phyloP scores from a whole-genome alignment of 257 asterid genomes.

The Asclepias syriaca region DNA sequence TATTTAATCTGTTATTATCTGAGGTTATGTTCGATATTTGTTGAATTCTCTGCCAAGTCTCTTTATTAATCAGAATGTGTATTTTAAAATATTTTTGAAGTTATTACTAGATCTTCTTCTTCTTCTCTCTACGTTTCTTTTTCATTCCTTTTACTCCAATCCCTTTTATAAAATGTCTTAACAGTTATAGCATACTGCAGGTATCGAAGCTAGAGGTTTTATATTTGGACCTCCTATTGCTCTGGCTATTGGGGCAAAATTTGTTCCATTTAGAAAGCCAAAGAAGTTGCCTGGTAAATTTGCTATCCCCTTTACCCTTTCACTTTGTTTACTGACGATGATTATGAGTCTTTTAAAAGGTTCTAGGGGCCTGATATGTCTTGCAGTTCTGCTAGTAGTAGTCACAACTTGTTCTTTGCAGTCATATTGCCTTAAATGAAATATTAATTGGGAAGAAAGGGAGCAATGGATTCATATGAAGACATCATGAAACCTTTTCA shows the following conservation, averaged over 20 bases:
- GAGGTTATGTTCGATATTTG: background rate
- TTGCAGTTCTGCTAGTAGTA: slow-evolving; percentile 2
- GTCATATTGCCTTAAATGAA: background rate
- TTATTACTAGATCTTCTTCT: background rate
- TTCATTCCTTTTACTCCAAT: background rate
- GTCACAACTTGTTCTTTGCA: background rate
- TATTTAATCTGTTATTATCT: background rate
- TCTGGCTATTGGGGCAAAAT: slow-evolving; percentile 88
- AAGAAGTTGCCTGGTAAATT: slow-evolving; percentile 75
- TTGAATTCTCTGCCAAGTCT: background rate
- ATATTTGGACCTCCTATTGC: slow-evolving; percentile 98
- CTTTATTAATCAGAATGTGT: background rate
- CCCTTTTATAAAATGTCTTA: background rate
- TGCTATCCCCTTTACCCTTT: slow-evolving; percentile 7
- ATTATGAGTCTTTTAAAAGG: background rate
- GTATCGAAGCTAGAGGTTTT: slow-evolving; percentile 92
- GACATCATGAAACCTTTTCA: background rate
- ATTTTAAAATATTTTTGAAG: background rate
- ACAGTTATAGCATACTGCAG: slow-evolving; percentile 33
- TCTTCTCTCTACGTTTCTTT: background rate
- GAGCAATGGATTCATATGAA: background rate
- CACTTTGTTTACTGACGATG: slow-evolving; percentile 5
- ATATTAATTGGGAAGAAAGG: background rate
- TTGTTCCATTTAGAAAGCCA: slow-evolving; percentile 93
- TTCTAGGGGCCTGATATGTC: background rate